These are phyloP conservation scores for Fraxinus ornus DNA, from an alignment of 305 asterid species.

Conservation along the genomic window DNA sequence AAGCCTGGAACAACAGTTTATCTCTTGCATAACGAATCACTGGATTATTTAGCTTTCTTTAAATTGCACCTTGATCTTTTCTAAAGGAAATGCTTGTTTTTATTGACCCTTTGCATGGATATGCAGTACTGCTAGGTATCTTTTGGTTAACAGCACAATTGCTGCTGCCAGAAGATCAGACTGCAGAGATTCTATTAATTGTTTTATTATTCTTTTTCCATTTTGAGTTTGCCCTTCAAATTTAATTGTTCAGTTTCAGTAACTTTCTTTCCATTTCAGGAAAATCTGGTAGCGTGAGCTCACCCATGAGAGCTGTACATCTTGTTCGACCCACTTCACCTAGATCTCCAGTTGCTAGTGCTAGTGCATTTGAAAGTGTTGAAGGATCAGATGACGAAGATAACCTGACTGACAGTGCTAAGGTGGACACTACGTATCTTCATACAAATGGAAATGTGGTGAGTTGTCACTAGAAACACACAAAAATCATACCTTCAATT, in stretches of 20 bases:
- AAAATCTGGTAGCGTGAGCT: constrained; percentile 33
- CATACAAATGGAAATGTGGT: constrained; percentile 75
- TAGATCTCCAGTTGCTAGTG: constrained; percentile 87
- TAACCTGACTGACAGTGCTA: constrained; percentile 46
- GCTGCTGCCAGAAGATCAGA: not conserved
- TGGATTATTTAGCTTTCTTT: not conserved
- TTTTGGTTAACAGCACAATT: not conserved
- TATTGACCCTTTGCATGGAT: constrained; percentile 2
- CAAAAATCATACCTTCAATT: constrained; percentile 5
- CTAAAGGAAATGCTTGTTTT: not conserved
- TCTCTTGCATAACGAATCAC: not conserved
- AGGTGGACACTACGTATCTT: constrained; percentile 58
- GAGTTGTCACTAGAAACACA: constrained; percentile 25
- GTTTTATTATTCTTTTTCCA: not conserved
- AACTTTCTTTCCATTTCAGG: constrained; percentile 31
- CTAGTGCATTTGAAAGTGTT: constrained; percentile 86
- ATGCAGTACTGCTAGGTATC: constrained; percentile 11
- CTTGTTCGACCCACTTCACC: constrained; percentile 79
- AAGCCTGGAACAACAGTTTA: not conserved
- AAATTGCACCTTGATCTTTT: not conserved
- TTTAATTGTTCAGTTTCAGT: constrained; percentile 8
- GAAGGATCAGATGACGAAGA: constrained; percentile 98
- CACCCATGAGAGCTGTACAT: constrained; percentile 53
- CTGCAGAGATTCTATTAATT: not conserved
- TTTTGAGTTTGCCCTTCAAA: not conserved